Percentiles rank a stretch among this genome's conserved stretches.
phyloP scores from a whole-genome alignment of 768 basidiomycete genomes.

The Artomyces pyxidatus region DNA sequence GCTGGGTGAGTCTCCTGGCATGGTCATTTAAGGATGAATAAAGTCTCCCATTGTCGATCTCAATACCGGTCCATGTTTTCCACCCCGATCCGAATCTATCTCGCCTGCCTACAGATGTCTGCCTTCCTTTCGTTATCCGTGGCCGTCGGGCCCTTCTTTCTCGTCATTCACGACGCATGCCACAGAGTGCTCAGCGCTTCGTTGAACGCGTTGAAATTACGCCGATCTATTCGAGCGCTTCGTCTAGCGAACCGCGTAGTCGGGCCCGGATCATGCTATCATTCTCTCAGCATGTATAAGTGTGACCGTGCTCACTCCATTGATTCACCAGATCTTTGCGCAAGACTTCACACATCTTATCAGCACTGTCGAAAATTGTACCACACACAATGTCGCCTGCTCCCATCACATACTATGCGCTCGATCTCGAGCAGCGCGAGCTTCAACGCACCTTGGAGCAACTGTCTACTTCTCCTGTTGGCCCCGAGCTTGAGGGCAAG shows the following conservation, averaged over 20 bases:
- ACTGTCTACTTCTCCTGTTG: slow-evolving; percentile 57
- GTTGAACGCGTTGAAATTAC: too few species aligned
- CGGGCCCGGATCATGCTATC: neutral
- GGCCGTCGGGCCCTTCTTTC: too few species aligned
- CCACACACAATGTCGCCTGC: slow-evolving; percentile 26
- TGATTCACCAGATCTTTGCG: slow-evolving; percentile 64
- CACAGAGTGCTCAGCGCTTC: too few species aligned
- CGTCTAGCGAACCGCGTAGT: too few species aligned
- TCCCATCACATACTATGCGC: slow-evolving; percentile 79
- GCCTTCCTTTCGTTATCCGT: too few species aligned
- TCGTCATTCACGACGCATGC: too few species aligned
- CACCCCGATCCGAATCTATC: too few species aligned
- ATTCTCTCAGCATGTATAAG: slow-evolving; percentile 2
- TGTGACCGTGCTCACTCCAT: too few species aligned
- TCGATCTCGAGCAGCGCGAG: slow-evolving; percentile 86
- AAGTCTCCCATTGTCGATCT: too few species aligned
- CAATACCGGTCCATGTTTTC: too few species aligned
- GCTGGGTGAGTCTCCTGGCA: slow-evolving; percentile 63
- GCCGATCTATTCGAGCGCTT: too few species aligned
- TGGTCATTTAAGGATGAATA: neutral
- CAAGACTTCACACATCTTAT: slow-evolving; percentile 82
- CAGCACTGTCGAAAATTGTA: slow-evolving; percentile 54
- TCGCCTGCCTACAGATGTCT: too few species aligned
- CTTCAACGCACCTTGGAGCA: slow-evolving; percentile 70
- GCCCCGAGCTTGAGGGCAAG: slow-evolving; percentile 55